These are phyloP conservation scores for Pseudocercospora musae DNA, from an alignment of 2,329 filamentous ascomycete species.

Conservation along the genomic window DNA sequence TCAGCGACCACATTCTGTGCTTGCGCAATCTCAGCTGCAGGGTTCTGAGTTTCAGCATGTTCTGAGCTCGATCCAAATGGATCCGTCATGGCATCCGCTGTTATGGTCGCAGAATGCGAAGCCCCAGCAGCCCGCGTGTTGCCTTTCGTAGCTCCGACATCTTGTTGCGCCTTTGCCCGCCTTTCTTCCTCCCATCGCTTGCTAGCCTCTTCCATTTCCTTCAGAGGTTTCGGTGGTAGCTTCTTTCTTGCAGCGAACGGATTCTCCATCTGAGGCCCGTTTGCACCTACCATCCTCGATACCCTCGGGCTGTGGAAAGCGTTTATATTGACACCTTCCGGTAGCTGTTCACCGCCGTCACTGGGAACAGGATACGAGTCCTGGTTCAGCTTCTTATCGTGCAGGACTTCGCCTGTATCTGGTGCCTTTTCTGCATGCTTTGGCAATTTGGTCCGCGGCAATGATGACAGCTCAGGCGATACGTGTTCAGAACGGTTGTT, in stretches of 20 bases:
- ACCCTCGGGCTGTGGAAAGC: conserved; percentile 61
- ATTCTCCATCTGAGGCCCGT: conserved; percentile 36
- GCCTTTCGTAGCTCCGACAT: neutral
- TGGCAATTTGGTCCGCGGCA: conserved; percentile 55
- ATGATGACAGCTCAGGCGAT: conserved; percentile 49
- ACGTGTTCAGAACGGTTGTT: conserved; percentile 49
- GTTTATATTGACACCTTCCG: conserved; percentile 58
- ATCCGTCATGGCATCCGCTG: neutral
- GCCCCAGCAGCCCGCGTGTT: neutral
- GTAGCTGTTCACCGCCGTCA: conserved; percentile 41
- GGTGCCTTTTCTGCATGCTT: conserved; percentile 49
- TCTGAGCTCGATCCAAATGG: neutral
- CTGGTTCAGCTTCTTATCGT: conserved; percentile 49
- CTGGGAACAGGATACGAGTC: conserved; percentile 48
- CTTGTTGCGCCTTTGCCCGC: conserved; percentile 5
- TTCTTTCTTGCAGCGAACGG: conserved; percentile 32
- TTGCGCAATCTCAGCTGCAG: conserved; percentile 39
- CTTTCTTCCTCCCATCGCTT: conserved; percentile 24
- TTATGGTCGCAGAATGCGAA: neutral
- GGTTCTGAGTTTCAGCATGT: conserved; percentile 38
- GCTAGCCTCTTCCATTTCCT: conserved; percentile 34
- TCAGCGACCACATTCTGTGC: neutral
- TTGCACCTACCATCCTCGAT: conserved; percentile 46
- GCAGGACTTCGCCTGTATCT: conserved; percentile 40
- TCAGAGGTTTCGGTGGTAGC: conserved; percentile 31